Percentiles rank a stretch among this genome's conserved stretches.
These are phyloP conservation scores for Ceriops zippeliana DNA, from an alignment of 345 rosid genomes.

Conservation along the genomic window DNA sequence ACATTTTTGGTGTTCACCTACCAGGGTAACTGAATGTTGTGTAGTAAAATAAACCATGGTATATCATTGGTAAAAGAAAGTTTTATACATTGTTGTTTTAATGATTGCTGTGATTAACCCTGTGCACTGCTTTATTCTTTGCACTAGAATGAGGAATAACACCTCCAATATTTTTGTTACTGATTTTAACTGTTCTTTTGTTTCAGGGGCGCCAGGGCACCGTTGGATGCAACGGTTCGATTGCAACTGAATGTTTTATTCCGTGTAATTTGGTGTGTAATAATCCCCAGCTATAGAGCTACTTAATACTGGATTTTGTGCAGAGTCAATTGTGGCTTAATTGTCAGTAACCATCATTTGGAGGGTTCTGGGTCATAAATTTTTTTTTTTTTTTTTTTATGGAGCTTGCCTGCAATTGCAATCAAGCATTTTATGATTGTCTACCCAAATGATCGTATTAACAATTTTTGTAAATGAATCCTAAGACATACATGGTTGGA, in stretches of 20 bases:
- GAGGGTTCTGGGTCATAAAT: conserved; percentile 15
- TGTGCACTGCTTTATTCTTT: not conserved
- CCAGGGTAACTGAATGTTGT: too few species aligned
- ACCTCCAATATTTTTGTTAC: not conserved
- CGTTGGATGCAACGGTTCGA: not conserved
- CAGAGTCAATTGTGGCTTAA: conserved; percentile 10
- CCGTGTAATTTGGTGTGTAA: conserved; percentile 12
- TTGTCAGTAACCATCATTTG: not conserved
- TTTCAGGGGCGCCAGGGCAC: conserved; percentile 15
- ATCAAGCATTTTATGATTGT: not conserved
- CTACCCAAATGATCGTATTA: not conserved
- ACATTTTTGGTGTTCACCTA: too few species aligned
- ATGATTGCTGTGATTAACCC: not conserved
- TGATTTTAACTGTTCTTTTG: conserved; percentile 1
- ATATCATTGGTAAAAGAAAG: too few species aligned
- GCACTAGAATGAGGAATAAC: conserved; percentile 1
- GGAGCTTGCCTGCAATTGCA: not conserved
- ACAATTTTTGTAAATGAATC: too few species aligned
- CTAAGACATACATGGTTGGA: too few species aligned
- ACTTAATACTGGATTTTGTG: conserved; percentile 20
- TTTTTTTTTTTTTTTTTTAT: not conserved
- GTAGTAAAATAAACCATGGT: too few species aligned
- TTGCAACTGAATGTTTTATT: not conserved
- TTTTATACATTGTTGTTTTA: too few species aligned
- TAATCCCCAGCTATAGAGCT: conserved; percentile 9